Base-by-base conservation (phyloP, 106 monocot species). In the Platanthera guangdongensis region DNA sequence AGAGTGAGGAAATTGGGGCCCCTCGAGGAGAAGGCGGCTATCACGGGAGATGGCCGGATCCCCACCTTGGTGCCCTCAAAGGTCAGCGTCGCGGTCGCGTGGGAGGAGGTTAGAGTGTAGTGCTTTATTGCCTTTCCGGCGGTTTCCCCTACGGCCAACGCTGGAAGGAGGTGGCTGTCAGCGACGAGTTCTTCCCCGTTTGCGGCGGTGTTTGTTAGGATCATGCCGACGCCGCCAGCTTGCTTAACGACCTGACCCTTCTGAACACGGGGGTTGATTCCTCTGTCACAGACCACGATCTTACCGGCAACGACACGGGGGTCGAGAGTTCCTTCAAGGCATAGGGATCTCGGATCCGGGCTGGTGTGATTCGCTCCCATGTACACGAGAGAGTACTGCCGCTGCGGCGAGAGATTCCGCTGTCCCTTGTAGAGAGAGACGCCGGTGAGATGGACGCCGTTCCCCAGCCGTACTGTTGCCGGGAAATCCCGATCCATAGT, bases 401-500 rank as follows among this genome's bases (percentile, higher is more conserved):
- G 52, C 22, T 53, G 22, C 7, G 68, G 62, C n/a, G 74, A 78
- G 13, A 92, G 82, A 59, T 84, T 82, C 48, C 70, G 25, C 52
- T 79, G 52, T 11, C 92, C 95, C 15, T 71, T 83, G 86, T 95
- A 95, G 18, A 95, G 88, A 0, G 95, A 95, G 10, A 88, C 92
- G 3, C 95, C 95, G 7, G 86, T 84, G 7, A 81, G 11, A 53
- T 77, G 85, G 71, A 52, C 60, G 15, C 90, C 84, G 68, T 82
- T 79, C 9, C 95, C 92, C 9, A 95, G 83, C 74, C 55, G 52
- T 16, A 87, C 84, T 0, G 57, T 73, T 13, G 90, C 87, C 10
- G 92, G 92, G 79, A 95, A 95, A 59, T 92, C 92, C 6, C 95
- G 73, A 46, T 95, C 95, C 86, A 95, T 86, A 52, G 92, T 92